Base-by-base conservation (phyloP, 2,329 filamentous ascomycete species). In the Didymellaceae sp. region DNA sequence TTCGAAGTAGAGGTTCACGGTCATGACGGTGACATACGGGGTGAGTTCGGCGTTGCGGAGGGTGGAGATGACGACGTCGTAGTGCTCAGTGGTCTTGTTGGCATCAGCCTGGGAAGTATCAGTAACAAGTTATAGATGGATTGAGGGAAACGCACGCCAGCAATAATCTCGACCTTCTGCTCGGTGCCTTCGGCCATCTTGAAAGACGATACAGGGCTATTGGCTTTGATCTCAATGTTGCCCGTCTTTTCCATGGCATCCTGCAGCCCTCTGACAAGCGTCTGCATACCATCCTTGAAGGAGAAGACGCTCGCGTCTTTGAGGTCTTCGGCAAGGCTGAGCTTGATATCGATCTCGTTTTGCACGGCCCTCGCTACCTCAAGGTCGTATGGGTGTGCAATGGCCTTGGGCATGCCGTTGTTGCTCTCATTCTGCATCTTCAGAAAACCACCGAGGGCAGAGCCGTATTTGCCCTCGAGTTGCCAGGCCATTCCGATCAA, bases 1-100 rank as follows among this genome's bases (percentile, higher is more conserved):
- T 1, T 81, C 77, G 72, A 88, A 99, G 81, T 88, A 97, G 38
- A 99, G 80, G 74, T 96, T 97, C 54, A 99, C 88, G 2, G 92
- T 89, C 86, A 92, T 92, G 60, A 97, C 91, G 24, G 87, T 92
- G 22, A 93, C 88, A 26, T 87, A 84, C 44, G 83, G 80, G 13
- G 83, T 82, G 33, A 81, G 68, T 14, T 71, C 67, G 9, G 89
- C 78, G 24, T 63, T 48, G 45, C 63, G 64, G 39, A 71, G 63
- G 6, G 67, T 62, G 33, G 66, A 70, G 44, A 71, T 57, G 45
- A 61, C 63, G 38, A 71, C 55, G 53, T 71, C 66, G 50, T 62
- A 72, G 28, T 50, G 55, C 26, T 61, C 32, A 2, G 57, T 62
- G 28, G 58, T 50, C 10, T 52, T 44, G 10, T 54, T 52, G 17